Percentiles rank a stretch among this genome's conserved stretches.
These are phyloP conservation scores for Ceriops tagal DNA, from an alignment of 345 rosid genomes.

Conservation along the genomic window DNA sequence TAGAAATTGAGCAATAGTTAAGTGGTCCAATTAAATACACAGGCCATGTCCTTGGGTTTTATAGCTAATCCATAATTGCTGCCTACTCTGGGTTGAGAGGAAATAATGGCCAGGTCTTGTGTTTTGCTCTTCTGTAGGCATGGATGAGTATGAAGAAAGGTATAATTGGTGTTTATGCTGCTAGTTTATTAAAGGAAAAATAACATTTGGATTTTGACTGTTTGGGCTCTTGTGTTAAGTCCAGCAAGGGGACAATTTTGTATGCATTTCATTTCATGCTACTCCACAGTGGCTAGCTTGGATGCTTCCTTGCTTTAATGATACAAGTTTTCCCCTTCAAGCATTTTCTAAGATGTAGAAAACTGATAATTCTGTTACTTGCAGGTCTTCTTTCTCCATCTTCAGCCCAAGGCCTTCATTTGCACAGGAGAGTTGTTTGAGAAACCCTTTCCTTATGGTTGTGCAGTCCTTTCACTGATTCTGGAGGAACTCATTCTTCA, in stretches of 20 bases:
- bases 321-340: neutral
- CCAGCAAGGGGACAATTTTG: too few relatives aligned
- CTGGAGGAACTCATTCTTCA: conserved; percentile 33
- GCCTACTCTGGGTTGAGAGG: too few relatives aligned
- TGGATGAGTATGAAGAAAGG: too few relatives aligned
- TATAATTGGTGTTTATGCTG: too few relatives aligned
- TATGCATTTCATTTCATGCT: neutral
- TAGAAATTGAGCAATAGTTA: neutral
- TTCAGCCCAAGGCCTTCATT: conserved; percentile 53
- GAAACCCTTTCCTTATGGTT: conserved; percentile 26
- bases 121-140: too few relatives aligned
- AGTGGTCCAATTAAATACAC: neutral
- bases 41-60: neutral
- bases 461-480: conserved; percentile 26
- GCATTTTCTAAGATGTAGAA: neutral
- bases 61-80: neutral
- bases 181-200: too few relatives aligned
- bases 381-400: conserved; percentile 51
- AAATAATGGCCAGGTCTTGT: too few relatives aligned
- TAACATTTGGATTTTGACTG: too few relatives aligned
- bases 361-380: conserved; percentile 17
- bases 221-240: too few relatives aligned
- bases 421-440: conserved; percentile 38
- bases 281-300: too few relatives aligned
- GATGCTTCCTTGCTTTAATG: neutral